These are phyloP conservation scores for Aspergillus ostianus DNA, from an alignment of 495 filamentous ascomycete species.

Conservation along the genomic window DNA sequence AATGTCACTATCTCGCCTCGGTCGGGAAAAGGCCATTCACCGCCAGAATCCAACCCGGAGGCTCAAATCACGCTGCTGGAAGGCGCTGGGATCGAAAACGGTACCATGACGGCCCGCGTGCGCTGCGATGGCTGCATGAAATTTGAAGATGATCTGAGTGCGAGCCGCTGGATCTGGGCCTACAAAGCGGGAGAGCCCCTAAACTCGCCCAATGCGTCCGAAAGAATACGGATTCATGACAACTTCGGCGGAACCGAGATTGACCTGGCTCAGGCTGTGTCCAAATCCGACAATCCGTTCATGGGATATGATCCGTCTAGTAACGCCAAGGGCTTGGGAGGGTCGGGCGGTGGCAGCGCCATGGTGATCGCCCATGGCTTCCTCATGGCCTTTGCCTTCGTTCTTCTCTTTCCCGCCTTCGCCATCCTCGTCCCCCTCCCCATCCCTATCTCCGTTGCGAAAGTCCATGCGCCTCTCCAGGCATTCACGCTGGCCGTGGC, in stretches of 20 bases:
- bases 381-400: constrained; percentile 37
- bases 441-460: constrained; percentile 19
- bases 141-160: constrained; percentile 52
- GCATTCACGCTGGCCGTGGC: constrained; percentile 51
- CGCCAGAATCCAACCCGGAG: constrained; percentile 52
- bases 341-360: neutral
- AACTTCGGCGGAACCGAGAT: constrained; percentile 46
- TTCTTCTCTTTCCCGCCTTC: constrained; percentile 47
- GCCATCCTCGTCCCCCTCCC: constrained; percentile 42
- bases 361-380: constrained; percentile 37
- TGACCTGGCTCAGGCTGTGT: constrained; percentile 50
- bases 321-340: neutral
- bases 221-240: constrained; percentile 59
- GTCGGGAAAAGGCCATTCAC: constrained; percentile 48
- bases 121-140: constrained; percentile 55
- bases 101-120: constrained; percentile 63
- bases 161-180: constrained; percentile 65
- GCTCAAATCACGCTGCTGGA: constrained; percentile 53
- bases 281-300: constrained; percentile 61
- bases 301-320: constrained; percentile 16
- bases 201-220: constrained; percentile 47
- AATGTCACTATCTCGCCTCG: constrained; percentile 66
- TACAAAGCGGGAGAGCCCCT: constrained; percentile 57
- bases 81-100: constrained; percentile 55
- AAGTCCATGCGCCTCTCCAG: constrained; percentile 59